phyloP scores from a whole-genome alignment of 1,139 yeast species.

The Tardiomyces depauwii region DNA sequence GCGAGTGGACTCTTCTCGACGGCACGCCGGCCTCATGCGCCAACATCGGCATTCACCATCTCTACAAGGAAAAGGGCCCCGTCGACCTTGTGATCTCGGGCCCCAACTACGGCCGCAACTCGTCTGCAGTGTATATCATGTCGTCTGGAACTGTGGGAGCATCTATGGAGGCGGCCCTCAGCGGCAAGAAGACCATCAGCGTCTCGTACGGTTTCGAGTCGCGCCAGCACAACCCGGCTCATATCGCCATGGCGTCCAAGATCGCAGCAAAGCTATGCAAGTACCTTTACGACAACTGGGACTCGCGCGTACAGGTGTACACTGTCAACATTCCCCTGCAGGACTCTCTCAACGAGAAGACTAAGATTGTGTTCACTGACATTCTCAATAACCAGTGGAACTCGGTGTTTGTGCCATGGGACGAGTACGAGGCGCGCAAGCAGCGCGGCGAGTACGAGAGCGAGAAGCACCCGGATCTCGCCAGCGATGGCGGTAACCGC shows the following conservation, averaged over 20 bases:
- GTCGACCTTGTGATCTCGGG: constrained; percentile 86
- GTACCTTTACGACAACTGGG: constrained; percentile 50
- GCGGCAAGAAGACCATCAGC: constrained; percentile 67
- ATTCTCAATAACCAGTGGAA: constrained; percentile 73
- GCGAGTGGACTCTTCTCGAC: constrained; percentile 79
- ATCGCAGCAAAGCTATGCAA: constrained; percentile 53
- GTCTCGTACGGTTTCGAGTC: constrained; percentile 67
- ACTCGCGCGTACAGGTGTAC: constrained; percentile 50
- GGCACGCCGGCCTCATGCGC: constrained; percentile 97
- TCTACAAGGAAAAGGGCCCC: constrained; percentile 43
- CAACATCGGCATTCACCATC: constrained; percentile 76
- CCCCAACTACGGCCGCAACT: constrained; percentile 90
- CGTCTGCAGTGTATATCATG: constrained; percentile 79
- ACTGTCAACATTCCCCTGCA: constrained; percentile 76
- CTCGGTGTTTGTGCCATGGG: constrained; percentile 35
- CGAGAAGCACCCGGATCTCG: background rate
- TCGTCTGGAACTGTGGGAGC: constrained; percentile 98
- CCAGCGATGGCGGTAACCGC: background rate
- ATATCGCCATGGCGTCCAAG: constrained; percentile 55
- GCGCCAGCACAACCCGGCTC: constrained; percentile 40
- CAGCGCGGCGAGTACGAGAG: constrained; percentile 1
- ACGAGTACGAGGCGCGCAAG: background rate
- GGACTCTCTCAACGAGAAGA: constrained; percentile 36
- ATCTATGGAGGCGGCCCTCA: constrained; percentile 86
- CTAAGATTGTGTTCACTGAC: constrained; percentile 64